Percentiles rank a stretch among this genome's conserved stretches.
phyloP scores from a whole-genome alignment of 495 filamentous ascomycete genomes.

The Melanomma pulvis-pyrius region DNA sequence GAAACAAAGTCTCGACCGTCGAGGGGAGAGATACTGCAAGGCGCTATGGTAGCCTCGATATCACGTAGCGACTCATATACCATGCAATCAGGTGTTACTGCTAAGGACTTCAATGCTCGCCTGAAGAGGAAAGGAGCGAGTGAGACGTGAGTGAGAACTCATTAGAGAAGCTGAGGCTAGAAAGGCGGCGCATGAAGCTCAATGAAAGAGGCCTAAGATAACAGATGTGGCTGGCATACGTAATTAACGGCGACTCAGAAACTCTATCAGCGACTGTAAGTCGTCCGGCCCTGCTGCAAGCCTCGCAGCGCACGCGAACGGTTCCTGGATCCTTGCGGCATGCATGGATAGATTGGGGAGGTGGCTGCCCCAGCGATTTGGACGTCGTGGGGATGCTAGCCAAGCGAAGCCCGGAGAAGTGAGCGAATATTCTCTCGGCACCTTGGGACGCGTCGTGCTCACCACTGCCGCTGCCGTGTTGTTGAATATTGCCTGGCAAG shows the following conservation, averaged over 20 bases:
- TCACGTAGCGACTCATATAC: neutral
- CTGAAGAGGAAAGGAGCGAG: neutral
- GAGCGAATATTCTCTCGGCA: conserved; percentile 1
- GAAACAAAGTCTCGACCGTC: neutral
- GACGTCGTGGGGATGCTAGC: neutral
- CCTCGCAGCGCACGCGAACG: neutral
- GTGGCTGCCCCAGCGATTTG: neutral
- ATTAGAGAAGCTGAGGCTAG: neutral
- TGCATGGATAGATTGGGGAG: neutral
- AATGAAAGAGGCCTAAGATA: neutral
- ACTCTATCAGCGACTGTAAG: neutral
- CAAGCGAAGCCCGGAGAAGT: conserved; percentile 2
- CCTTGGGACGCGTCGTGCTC: neutral
- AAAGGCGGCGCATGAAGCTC: neutral
- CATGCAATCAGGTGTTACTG: neutral
- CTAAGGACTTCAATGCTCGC: neutral
- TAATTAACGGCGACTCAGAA: neutral
- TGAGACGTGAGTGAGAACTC: neutral
- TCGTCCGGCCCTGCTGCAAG: neutral
- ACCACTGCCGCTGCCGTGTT: neutral
- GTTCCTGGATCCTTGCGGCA: neutral
- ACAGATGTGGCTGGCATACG: neutral
- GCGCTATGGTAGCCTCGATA: neutral
- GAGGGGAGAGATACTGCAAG: neutral
- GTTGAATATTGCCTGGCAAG: neutral